Conservation (phyloP, 768 basidiomycete genomes). For the Dioszegia hungarica region DNA sequence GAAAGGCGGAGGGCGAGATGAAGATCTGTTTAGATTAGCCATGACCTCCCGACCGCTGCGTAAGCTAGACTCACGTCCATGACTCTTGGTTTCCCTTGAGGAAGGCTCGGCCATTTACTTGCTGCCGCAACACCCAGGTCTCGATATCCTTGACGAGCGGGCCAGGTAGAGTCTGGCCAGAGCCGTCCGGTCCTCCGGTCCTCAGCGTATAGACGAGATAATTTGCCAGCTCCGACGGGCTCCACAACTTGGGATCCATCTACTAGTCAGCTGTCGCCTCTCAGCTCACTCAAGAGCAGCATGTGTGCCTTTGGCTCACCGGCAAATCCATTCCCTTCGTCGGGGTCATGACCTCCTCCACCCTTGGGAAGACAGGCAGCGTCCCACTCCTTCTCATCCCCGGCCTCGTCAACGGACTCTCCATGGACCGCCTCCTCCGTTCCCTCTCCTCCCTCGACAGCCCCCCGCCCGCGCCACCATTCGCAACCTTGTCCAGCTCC, state of each 20-base stretch:
- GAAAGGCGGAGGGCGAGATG: conserved; percentile 35
- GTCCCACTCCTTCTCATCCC: conserved; percentile 27
- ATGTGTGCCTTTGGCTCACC: too few species aligned
- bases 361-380: conserved; percentile 15
- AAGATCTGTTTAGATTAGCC: conserved; percentile 5
- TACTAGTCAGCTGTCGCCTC: conserved; percentile 8
- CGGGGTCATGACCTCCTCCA: conserved; percentile 5
- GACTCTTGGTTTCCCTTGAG: conserved; percentile 25
- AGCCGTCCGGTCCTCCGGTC: conserved; percentile 32
- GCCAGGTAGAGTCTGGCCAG: conserved; percentile 26
- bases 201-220: conserved; percentile 31
- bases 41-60: not conserved
- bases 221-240: conserved; percentile 30
- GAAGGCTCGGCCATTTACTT: conserved; percentile 30
- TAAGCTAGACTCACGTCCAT: conserved; percentile 24
- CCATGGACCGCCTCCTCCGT: conserved; percentile 23
- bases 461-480: not conserved
- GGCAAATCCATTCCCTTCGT: conserved; percentile 29
- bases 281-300: not conserved
- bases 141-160: conserved; percentile 42
- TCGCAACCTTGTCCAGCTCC: conserved; percentile 1
- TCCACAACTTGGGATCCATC: conserved; percentile 36
- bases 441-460: conserved; percentile 11
- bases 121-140: conserved; percentile 35
- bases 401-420: conserved; percentile 19